Conservation (phyloP, 2,329 filamentous ascomycete species). For the Fusarium tuaranense region DNA sequence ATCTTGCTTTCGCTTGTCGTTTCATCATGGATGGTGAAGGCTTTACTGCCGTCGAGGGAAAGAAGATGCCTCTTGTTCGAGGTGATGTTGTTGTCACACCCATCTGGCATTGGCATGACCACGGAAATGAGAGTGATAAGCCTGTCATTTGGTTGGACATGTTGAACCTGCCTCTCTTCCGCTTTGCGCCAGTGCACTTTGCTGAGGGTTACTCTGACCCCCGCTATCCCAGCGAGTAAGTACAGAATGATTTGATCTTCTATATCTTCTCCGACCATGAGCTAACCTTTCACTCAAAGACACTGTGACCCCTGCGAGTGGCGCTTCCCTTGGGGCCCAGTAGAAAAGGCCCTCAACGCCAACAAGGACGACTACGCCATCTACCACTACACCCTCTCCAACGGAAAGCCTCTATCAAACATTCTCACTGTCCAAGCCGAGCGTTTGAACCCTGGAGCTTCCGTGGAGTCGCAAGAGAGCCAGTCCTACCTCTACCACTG, state of each 20-base stretch:
- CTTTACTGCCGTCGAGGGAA: constrained; percentile 68
- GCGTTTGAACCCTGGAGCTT: constrained; percentile 54
- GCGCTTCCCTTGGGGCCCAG: constrained; percentile 58
- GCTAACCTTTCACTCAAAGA: constrained; percentile 5
- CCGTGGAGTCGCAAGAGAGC: constrained; percentile 56
- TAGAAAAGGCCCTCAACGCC: constrained; percentile 54
- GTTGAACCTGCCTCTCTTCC: constrained; percentile 64
- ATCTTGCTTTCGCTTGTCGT: constrained; percentile 66
- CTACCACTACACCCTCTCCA: constrained; percentile 51
- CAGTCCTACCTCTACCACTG: constrained; percentile 66
- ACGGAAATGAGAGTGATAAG: constrained; percentile 66
- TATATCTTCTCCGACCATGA: no score
- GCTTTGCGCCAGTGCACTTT: constrained; percentile 64
- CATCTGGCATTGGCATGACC: constrained; percentile 70
- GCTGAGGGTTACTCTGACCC: constrained; percentile 61
- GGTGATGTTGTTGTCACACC: constrained; percentile 70
- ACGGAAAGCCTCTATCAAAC: constrained; percentile 52
- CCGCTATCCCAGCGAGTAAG: constrained; percentile 61
- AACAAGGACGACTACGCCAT: constrained; percentile 43
- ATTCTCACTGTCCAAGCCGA: constrained; percentile 63
- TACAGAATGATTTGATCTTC: background rate
- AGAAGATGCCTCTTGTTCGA: constrained; percentile 61
- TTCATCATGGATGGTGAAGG: constrained; percentile 70
- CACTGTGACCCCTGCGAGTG: constrained; percentile 53
- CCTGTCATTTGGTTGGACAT: constrained; percentile 70